phyloP scores from a whole-genome alignment of 2,329 filamentous ascomycete genomes.

The Cladosporium sp. region DNA sequence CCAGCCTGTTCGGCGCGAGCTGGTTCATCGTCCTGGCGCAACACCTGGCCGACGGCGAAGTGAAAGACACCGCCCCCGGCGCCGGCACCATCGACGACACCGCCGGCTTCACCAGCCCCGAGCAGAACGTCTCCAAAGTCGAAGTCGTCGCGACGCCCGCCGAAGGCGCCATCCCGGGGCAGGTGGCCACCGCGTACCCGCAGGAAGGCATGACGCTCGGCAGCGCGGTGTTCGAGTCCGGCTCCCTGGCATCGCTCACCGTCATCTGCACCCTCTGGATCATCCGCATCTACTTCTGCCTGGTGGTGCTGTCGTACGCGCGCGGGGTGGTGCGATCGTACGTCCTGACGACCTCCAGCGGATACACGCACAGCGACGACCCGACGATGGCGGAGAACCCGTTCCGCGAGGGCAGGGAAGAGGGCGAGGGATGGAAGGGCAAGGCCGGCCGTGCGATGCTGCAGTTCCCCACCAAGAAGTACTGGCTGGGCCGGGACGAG shows the following conservation, averaged over 20 bases:
- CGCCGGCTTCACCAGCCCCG: constrained; percentile 61
- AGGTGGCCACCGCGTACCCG: constrained; percentile 49
- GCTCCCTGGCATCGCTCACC: constrained; percentile 70
- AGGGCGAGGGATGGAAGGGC: constrained; percentile 75
- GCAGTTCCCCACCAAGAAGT: constrained; percentile 60
- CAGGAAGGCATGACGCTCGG: constrained; percentile 41
- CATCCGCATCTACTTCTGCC: constrained; percentile 75
- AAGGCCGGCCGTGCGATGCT: constrained; percentile 77
- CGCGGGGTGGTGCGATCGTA: constrained; percentile 70
- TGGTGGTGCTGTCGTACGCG: constrained; percentile 80
- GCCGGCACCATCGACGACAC: constrained; percentile 57
- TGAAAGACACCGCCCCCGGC: constrained; percentile 35
- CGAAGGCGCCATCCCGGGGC: constrained; percentile 42
- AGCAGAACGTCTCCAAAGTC: constrained; percentile 57
- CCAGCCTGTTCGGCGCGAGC: constrained; percentile 71
- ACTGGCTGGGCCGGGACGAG: constrained; percentile 71
- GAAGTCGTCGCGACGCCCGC: constrained; percentile 49
- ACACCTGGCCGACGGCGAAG: constrained; percentile 42
- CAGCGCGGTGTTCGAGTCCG: constrained; percentile 61
- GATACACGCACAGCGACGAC: constrained; percentile 41
- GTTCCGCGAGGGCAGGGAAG: constrained; percentile 65
- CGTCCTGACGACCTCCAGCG: constrained; percentile 42
- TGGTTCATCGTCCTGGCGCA: constrained; percentile 78
- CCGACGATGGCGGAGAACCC: constrained; percentile 56
- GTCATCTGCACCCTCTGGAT: constrained; percentile 71